Base-by-base conservation (phyloP, 1,284 basidiomycete species). In the Austropuccinia psidii region DNA sequence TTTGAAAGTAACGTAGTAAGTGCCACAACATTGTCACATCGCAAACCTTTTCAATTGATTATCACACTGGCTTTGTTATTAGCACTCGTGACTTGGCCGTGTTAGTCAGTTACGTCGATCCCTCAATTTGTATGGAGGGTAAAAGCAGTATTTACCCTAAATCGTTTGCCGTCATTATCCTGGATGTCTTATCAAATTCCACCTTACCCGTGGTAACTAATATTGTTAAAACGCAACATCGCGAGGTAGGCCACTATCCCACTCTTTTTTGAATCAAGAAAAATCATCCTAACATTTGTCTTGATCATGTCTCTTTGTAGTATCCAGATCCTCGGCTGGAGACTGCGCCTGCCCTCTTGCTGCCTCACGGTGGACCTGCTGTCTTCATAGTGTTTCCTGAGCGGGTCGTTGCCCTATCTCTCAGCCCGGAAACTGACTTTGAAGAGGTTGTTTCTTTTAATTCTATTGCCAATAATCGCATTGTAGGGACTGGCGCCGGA, bases 311-410 rank as follows among this genome's bases (percentile, higher is more conserved):
- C 24, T 52, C 24, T 13, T 52, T 24, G 27, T 49, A 70, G 75
- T 74, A 66, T 60, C 69, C 65, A 76, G 80, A 58, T 39, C 79
- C 79, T 13, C 74, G 79, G 19, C 77, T 77, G 0, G 76, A 77
- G 50, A 76, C 76, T 1, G 8, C 43, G 24, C 80, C 80, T 17
- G 75, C 69, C 8, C 75, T 81, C 19, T 76, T 70, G 61, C 31
- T 80, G 50, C 78, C 79, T 3, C 74, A 76, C 52, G 77, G 78
- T 17, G 79, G 79, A 19, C 76, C 76, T 0, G 77, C 78, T 1
- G 77, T 77, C 4, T 80, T 79, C n/a, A 62, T 80, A 45, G 58
- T 76, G 35, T 79, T 80, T 50, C 69, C 69, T 13, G 69, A 72
- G 54, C 57, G 69, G 24, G 21, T 54, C 13, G 57, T 72, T 49